Evolutionary conservation across 116 monocot genomes (phyloP), one percentile per base, ranked within the genome.

Genomic region (Iris pallida): DNA sequence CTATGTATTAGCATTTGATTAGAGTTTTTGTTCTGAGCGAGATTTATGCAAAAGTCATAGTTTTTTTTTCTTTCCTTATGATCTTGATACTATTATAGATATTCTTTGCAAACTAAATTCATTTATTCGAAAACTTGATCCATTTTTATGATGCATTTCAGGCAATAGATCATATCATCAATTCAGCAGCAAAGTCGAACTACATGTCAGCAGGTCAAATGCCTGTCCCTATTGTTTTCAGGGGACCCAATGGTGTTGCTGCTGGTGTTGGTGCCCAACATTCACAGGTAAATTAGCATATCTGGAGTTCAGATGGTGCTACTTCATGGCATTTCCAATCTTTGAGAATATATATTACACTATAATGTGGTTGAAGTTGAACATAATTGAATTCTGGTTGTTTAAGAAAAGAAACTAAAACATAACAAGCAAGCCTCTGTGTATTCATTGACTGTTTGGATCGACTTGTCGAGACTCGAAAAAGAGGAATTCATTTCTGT

Each of bases 181-280:
- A 57, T 57, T 57, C 47, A 48, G 91, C 91, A 55, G 88, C 91
- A 68, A 92, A 92, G 73, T 85, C 87, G 69, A 88, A 92, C 55
- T 88, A 88, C 73, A 92, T 92, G 91, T 92, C 91, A 20, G 82
- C 91, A 15, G 91, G 91, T 17, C 77, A 92, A 47, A 77, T 92
- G 11, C 56, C 75, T 42, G 91, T 92, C 13, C 85, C 88, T 44
- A 85, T 92, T 67, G 91, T 88, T n/a, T n/a, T n/a, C n/a, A n/a
- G n/a, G n/a, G n/a, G n/a, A n/a, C n/a, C n/a, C n/a, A n/a, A n/a
- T n/a, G n/a, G n/a, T n/a, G n/a, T n/a, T n/a, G n/a, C n/a, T n/a
- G n/a, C n/a, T n/a, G n/a, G n/a, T n/a, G n/a, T 75, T 92, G 85
- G 82, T 61, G 88, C 91, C 48, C 91, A 92, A 54, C 88, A 92